Conservation (phyloP, 176 grass and related monocot genomes). For the Bothriochloa decipiens region DNA sequence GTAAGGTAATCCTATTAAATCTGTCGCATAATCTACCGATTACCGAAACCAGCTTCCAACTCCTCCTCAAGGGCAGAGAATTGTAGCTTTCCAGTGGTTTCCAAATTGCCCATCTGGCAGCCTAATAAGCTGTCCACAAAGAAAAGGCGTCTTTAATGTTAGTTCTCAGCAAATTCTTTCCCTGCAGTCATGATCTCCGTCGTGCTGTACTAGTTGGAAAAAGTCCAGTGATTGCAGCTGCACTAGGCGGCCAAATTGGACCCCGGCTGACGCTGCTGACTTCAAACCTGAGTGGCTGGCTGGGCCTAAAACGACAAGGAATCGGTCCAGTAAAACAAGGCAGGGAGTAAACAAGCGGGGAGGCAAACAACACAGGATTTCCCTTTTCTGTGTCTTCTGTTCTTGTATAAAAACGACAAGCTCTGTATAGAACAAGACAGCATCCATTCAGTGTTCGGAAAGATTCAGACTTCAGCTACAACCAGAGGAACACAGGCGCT, state of each 20-base stretch:
- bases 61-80: slow-evolving; percentile 65
- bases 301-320: not conserved
- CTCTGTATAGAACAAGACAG: not conserved
- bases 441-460: not conserved
- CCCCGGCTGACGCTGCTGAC: slow-evolving; percentile 21
- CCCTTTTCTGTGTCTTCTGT: not conserved
- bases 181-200: too few species aligned
- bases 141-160: slow-evolving; percentile 69
- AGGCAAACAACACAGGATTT: not conserved
- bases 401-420: not conserved
- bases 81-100: slow-evolving; percentile 86
- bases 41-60: slow-evolving; percentile 35
- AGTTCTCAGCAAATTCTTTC: slow-evolving; percentile 38
- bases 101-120: slow-evolving; percentile 91
- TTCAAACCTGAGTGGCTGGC: slow-evolving; percentile 18
- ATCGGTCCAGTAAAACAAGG: slow-evolving; percentile 31
- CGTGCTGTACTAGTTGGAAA: not conserved
- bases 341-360: slow-evolving; percentile 1
- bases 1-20: too few species aligned
- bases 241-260: slow-evolving; percentile 20
- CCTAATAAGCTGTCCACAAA: not conserved
- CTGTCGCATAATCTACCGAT: too few species aligned
- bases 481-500: not conserved
- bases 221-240: not conserved
- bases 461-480: not conserved